phyloP scores from a whole-genome alignment of 768 basidiomycete genomes.

The Pisolithus marmoratus region DNA sequence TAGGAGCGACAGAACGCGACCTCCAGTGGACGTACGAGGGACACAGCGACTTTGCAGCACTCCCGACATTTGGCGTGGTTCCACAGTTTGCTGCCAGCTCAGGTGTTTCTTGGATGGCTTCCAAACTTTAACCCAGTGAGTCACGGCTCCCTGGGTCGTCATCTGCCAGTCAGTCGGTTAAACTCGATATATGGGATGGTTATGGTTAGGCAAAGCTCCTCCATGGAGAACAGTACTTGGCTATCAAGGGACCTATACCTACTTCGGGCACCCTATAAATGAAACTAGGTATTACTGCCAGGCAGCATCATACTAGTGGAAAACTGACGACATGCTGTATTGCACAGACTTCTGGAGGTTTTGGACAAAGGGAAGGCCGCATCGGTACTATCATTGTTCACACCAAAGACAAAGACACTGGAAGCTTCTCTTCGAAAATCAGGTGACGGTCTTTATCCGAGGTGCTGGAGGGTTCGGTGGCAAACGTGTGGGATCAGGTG shows the following conservation, averaged over 20 bases:
- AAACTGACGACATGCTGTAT: neutral
- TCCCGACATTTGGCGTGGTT: conserved; percentile 94
- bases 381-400: conserved; percentile 75
- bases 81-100: conserved; percentile 80
- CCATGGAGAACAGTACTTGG: conserved; percentile 94
- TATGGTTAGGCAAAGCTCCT: conserved; percentile 78
- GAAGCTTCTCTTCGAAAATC: conserved; percentile 85
- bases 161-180: neutral
- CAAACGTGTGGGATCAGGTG: conserved; percentile 76
- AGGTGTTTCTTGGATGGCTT: conserved; percentile 72
- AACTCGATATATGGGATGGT: neutral
- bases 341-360: conserved; percentile 63
- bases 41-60: conserved; percentile 74
- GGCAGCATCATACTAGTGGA: conserved; percentile 11
- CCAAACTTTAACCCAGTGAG: conserved; percentile 91
- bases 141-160: conserved; percentile 2
- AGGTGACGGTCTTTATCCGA: conserved; percentile 86
- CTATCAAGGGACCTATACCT: conserved; percentile 82
- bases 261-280: conserved; percentile 77
- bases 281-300: conserved; percentile 48
- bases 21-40: conserved; percentile 90
- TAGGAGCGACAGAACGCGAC: conserved; percentile 91
- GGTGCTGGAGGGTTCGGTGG: conserved; percentile 97
- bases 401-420: conserved; percentile 75
- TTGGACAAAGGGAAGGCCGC: conserved; percentile 93